A percentile compares a stretch with the other conserved stretches of the same genome.
These are phyloP conservation scores for Funneliformis mosseae DNA, from an alignment of 192 early-diverging fungal species.

Conservation along the genomic window DNA sequence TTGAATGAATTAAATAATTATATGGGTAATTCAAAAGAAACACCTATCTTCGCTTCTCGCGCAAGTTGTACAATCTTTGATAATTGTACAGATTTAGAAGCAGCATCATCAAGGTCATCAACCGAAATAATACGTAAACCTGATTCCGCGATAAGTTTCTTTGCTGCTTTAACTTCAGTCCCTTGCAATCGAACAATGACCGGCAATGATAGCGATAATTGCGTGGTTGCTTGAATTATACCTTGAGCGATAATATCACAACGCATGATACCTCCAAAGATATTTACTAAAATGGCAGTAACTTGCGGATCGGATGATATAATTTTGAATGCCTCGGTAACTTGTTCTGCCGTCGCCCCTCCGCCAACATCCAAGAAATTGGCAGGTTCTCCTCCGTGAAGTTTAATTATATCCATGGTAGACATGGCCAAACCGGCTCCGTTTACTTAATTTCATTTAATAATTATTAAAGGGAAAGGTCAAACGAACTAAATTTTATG, in stretches of 20 bases:
- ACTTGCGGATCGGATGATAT: constrained; percentile 97
- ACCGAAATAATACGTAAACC: constrained; percentile 90
- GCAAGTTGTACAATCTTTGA: constrained; percentile 81
- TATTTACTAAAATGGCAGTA: constrained; percentile 98
- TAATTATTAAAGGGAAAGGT: background rate
- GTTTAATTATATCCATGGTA: constrained; percentile 99
- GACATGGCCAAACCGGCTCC: constrained; percentile 99
- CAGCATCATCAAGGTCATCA: constrained; percentile 96
- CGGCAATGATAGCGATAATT: constrained; percentile 91
- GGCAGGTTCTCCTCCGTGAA: constrained; percentile 97
- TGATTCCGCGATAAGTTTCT: constrained; percentile 89
- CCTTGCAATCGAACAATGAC: constrained; percentile 96
- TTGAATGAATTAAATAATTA: constrained; percentile 30
- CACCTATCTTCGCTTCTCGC: constrained; percentile 71
- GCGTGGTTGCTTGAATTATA: constrained; percentile 92
- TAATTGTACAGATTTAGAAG: constrained; percentile 82
- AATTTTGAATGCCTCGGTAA: constrained; percentile 99
- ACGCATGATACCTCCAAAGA: constrained; percentile 99
- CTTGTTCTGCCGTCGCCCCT: constrained; percentile 91
- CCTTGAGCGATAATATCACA: constrained; percentile 98
- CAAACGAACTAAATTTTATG: background rate
- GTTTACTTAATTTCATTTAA: constrained; percentile 64
- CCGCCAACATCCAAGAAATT: constrained; percentile 99
- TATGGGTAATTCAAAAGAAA: constrained; percentile 65
- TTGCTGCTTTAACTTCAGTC: constrained; percentile 85